Conservation (phyloP, 352 stramenopile species). For the Phytophthora syringae region DNA sequence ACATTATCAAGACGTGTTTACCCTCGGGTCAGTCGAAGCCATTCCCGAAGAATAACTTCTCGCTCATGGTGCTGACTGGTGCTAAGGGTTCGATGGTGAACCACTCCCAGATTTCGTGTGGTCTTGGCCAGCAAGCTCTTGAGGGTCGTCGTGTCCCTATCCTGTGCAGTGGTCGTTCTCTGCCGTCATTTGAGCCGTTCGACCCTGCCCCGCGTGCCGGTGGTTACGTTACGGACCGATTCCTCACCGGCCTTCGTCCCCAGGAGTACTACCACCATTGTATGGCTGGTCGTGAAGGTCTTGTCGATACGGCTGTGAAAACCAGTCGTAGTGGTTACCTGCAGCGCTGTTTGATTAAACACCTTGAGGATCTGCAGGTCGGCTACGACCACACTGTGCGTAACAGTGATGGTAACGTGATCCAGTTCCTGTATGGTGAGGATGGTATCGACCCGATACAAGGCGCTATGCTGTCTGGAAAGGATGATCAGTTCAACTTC, state of each 20-base stretch:
- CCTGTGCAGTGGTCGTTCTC: slow-evolving; percentile 96
- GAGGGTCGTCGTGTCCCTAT: slow-evolving; percentile 99
- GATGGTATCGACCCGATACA: slow-evolving; percentile 98
- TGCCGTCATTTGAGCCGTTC: slow-evolving; percentile 98
- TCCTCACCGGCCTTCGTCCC: slow-evolving; percentile 96
- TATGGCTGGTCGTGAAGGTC: slow-evolving; percentile 99
- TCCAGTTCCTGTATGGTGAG: slow-evolving; percentile 99
- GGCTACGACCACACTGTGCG: slow-evolving; percentile 99
- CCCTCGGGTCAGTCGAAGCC: slow-evolving; percentile 96
- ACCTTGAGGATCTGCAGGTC: slow-evolving; percentile 98
- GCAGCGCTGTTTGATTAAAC: slow-evolving; percentile 99
- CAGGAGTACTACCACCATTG: slow-evolving; percentile 99
- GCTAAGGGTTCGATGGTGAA: slow-evolving; percentile 99
- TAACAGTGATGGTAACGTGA: slow-evolving; percentile 96
- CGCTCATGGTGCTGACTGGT: slow-evolving; percentile 99
- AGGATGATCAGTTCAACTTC: slow-evolving; percentile 93
- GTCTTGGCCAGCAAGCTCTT: slow-evolving; percentile 98
- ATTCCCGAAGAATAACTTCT: slow-evolving; percentile 99
- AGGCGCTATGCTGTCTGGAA: slow-evolving; percentile 94
- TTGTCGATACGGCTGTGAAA: slow-evolving; percentile 99
- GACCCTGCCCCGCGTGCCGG: slow-evolving; percentile 97
- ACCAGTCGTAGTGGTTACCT: slow-evolving; percentile 99
- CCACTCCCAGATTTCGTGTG: slow-evolving; percentile 99
- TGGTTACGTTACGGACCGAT: slow-evolving; percentile 99
- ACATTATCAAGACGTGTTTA: slow-evolving; percentile 99